phyloP scores from a whole-genome alignment of 768 basidiomycete genomes.

The Termitomyces sp. region DNA sequence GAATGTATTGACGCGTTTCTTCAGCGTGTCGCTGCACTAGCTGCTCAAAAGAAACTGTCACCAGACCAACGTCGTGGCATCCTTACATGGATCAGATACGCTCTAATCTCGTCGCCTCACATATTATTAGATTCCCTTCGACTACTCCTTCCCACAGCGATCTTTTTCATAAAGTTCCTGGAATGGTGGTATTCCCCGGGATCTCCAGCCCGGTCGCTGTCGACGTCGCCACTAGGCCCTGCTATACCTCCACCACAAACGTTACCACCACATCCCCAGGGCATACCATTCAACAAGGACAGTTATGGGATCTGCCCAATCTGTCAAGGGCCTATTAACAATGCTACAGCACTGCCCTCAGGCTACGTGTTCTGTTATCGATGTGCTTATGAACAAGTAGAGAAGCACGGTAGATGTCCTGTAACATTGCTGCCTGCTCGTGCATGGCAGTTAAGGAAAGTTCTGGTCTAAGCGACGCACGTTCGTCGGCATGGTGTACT shows the following conservation, averaged over 20 bases:
- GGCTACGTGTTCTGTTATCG: constrained; percentile 96
- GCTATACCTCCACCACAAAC: constrained; percentile 75
- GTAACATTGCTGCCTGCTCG: constrained; percentile 76
- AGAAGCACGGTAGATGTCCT: constrained; percentile 77
- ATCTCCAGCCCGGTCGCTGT: constrained; percentile 77
- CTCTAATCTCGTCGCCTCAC: constrained; percentile 53
- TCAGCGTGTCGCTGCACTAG: constrained; percentile 40
- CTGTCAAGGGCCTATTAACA: constrained; percentile 68
- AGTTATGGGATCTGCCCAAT: constrained; percentile 85
- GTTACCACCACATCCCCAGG: constrained; percentile 70
- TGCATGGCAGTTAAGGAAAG: constrained; percentile 84
- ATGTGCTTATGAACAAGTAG: constrained; percentile 82
- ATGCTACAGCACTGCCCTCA: constrained; percentile 87
- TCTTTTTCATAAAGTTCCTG: constrained; percentile 94
- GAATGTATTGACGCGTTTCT: constrained; percentile 4
- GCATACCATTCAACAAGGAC: constrained; percentile 56
- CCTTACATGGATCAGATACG: constrained; percentile 39
- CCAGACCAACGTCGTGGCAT: constrained; percentile 32
- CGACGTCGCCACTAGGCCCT: constrained; percentile 60
- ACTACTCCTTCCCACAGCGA: constrained; percentile 78
- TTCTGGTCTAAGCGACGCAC: constrained; percentile 65
- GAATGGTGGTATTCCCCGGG: constrained; percentile 99
- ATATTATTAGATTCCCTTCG: constrained; percentile 74
- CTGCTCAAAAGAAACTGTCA: constrained; percentile 24
- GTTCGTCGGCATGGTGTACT: constrained; percentile 33